Base-by-base conservation (phyloP, 2,329 filamentous ascomycete genomes). In the Neopestalotiopsis sp. region DNA sequence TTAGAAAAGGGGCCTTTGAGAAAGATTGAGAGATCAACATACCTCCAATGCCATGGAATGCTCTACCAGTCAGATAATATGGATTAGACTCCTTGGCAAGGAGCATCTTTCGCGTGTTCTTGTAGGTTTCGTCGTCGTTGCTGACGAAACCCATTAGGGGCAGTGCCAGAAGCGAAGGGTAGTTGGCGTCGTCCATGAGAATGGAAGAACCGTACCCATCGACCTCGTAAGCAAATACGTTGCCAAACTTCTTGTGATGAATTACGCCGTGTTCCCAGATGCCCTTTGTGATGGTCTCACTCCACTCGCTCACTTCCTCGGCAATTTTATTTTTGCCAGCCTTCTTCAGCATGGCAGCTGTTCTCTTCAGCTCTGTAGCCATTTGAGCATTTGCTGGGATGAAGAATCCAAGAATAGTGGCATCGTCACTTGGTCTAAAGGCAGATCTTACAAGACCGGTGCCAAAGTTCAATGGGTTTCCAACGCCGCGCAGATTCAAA, bases 381-480 rank as follows among this genome's bases (percentile, higher is more conserved):
- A 99, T 97, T 91, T 97, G 95, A 30, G 96, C 96, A 77, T 99
- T 99, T 49, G 94, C 91, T 0, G 96, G 96, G 73, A 99, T 97
- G 78, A 97, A 94, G 84, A 94, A 99, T 59, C 95, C 95, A 3
- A 99, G 85, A 49, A 96, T 98, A 0, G 94, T 97, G 2, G 96
- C 94, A 79, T 99, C 96, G 75, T 99, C 96, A 72, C 94, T 97
- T 4, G 96, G 96, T 1, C 96, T 89, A 82, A 99, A 99, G 0
- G 96, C 95, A 56, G 94, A 97, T 69, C 96, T 90, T 62, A 98
- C 87, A 1, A 99, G 87, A 0, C 94, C 94, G 0, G 96, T 98
- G 20, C 91, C 93, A 73, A 85, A 87, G 74, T 94, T 95, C 17
- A 99, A 84, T 0, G 96, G 96, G 78, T 99, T 99, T n/a, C 96